Conservation (phyloP, 2,329 filamentous ascomycete genomes). For the Neonectria coccinea region DNA sequence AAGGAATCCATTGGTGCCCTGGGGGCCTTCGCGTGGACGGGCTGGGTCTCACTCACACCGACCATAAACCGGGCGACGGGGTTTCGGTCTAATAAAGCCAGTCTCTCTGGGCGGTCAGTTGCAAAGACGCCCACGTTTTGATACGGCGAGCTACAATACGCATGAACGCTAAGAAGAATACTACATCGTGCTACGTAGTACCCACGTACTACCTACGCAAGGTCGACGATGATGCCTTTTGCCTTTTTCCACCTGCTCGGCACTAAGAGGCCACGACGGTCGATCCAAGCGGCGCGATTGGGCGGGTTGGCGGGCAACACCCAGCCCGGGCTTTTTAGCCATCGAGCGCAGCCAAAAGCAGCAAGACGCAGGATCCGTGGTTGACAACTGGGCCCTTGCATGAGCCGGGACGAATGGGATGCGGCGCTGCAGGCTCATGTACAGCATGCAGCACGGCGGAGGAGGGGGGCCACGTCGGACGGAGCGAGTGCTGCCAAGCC, state of each 20-base stretch:
- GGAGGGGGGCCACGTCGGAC: conserved; percentile 9
- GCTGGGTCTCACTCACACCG: conserved; percentile 1
- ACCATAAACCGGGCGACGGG: conserved; percentile 20
- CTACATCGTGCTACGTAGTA: background rate
- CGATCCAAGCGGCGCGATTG: conserved; percentile 14
- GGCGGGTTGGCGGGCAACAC: background rate
- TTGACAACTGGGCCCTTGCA: conserved; percentile 33
- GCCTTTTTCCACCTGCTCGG: background rate
- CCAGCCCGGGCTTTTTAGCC: background rate
- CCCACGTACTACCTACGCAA: background rate
- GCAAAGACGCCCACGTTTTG: background rate
- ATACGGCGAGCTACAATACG: background rate
- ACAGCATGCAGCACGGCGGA: conserved; percentile 24
- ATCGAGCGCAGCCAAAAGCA: conserved; percentile 23
- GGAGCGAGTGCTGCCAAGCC: conserved; percentile 15
- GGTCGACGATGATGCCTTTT: conserved; percentile 7
- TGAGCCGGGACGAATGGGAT: conserved; percentile 34
- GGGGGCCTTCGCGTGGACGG: conserved; percentile 8
- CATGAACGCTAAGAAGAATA: background rate
- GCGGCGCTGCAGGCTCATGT: conserved; percentile 36
- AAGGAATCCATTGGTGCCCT: conserved; percentile 20
- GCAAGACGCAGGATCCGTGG: conserved; percentile 15
- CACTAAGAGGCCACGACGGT: conserved; percentile 11
- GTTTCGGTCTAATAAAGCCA: background rate
- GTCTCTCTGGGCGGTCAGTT: background rate